Evolutionary conservation across 371 early-diverging fungal genomes (phyloP), one percentile per base, ranked within the genome.

Genomic region (Umbelopsis sp.): DNA sequence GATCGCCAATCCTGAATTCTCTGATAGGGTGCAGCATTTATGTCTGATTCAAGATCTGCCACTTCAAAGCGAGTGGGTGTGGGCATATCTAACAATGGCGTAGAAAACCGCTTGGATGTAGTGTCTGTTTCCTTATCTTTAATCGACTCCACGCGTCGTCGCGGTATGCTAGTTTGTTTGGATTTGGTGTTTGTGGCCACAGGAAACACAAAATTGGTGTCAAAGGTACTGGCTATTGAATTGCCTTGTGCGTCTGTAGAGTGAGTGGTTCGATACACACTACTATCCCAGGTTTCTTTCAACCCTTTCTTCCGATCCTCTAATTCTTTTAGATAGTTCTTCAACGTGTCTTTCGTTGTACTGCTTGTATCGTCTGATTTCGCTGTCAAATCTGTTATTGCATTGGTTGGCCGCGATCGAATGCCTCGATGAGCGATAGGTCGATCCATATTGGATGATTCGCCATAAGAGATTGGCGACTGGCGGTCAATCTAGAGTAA

Each of bases 61-160:
- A 57, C 35, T 35, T 57, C 57, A 3, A 12, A 18, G 12, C 57
- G 29, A 32, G 57, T 57, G 10, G 57, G 57, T 2, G 57, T 57
- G 4, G 57, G 57, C 57, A 57, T 57, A n/a, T 57, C 57, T 6
- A 57, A 35, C 25, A 57, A 35, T 35, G 57, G 57, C 6, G 57
- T 57, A 18, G 29, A 35, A 35, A 57, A 57, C 7, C 57, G 11
- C n/a, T 35, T 32, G 35, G n/a, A 25, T 12, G 57, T 5, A 24
- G 12, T 57, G 5, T 35, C 57, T 2, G 18, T 35, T 35, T 57
- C 57, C 22, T n/a, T 57, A 7, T 16, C 18, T 8, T 57, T 57
- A 4, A 5, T 18, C 4, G 57, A 18, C 7, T 57, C 18, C 5
- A n/a, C 16, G 4, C 32, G 32, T 16, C 29, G 16, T 35, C 4